phyloP scores from a whole-genome alignment of 1,284 basidiomycete species.

The Irpex lacteus region DNA sequence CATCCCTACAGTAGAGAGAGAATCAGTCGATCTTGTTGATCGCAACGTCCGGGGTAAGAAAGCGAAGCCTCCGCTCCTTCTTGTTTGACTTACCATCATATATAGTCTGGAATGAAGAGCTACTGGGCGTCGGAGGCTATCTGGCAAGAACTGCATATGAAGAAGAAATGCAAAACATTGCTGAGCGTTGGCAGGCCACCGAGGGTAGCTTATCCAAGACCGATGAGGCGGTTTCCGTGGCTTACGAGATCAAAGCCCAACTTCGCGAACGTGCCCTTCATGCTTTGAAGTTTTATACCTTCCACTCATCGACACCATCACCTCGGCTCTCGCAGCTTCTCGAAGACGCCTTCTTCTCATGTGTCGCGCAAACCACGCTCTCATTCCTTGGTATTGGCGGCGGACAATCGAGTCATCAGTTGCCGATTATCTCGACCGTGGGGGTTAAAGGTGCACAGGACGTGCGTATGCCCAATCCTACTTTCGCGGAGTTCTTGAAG shows the following conservation, averaged over 20 bases:
- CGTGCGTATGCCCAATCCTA: conserved; percentile 77
- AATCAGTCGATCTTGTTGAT: conserved; percentile 89
- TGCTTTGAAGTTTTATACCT: conserved; percentile 87
- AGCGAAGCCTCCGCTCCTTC: not conserved
- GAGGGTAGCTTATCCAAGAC: conserved; percentile 35
- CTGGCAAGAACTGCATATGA: conserved; percentile 87
- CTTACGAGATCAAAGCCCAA: conserved; percentile 41
- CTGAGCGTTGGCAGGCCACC: conserved; percentile 43
- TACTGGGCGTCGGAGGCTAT: conserved; percentile 82
- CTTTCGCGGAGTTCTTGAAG: conserved; percentile 79
- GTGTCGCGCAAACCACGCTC: conserved; percentile 32
- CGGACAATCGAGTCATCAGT: conserved; percentile 26
- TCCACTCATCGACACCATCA: conserved; percentile 85
- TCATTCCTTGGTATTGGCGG: conserved; percentile 22
- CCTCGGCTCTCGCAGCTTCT: conserved; percentile 78
- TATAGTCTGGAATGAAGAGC: conserved; percentile 84
- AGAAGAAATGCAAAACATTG: conserved; percentile 69
- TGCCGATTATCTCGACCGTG: conserved; percentile 79
- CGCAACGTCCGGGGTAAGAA: conserved; percentile 67
- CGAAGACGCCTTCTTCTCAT: conserved; percentile 82
- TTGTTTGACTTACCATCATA: not conserved
- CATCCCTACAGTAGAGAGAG: conserved; percentile 96
- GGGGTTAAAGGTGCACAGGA: conserved; percentile 73
- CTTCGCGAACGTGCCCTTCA: conserved; percentile 73
- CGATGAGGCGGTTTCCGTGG: conserved; percentile 17